A percentile compares a stretch with the other conserved stretches of the same genome.
These are phyloP conservation scores for Marchantia paleacea DNA, from an alignment of 225 moss, liverwort and hornwort species.

Conservation along the genomic window DNA sequence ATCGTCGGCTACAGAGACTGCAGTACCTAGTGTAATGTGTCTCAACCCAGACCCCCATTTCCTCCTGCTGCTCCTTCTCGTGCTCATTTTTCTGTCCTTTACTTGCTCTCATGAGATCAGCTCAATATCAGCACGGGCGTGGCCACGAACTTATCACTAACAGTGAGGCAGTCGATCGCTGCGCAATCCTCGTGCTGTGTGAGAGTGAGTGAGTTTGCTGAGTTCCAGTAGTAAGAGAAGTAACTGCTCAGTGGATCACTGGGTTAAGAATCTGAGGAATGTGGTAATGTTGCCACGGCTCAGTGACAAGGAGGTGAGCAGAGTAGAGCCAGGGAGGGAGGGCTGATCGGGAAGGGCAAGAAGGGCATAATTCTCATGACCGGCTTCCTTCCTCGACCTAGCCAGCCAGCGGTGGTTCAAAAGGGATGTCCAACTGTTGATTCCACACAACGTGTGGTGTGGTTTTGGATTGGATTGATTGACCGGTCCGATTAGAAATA, in stretches of 20 bases:
- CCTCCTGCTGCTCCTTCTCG: conserved; percentile 2
- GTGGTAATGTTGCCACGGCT: too few relatives aligned
- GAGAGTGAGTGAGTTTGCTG: neutral
- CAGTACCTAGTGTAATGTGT: neutral
- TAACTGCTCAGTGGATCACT: neutral
- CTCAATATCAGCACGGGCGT: neutral
- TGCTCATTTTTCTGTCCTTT: neutral
- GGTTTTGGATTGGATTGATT: conserved; percentile 1
- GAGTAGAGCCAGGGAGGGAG: neutral
- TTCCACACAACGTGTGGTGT: conserved; percentile 2
- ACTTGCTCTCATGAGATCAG: neutral
- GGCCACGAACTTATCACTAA: conserved; percentile 9
- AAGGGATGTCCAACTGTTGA: neutral
- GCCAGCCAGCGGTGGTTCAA: neutral
- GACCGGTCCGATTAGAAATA: neutral
- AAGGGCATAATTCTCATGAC: neutral
- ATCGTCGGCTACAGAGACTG: neutral
- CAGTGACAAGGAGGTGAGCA: neutral
- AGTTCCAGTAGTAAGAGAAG: neutral
- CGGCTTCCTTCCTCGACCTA: neutral
- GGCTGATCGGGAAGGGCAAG: neutral
- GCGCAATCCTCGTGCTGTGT: conserved; percentile 11
- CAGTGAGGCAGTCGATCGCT: neutral
- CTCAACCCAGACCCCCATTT: neutral
- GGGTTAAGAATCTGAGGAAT: neutral